A percentile compares a stretch with the other conserved stretches of the same genome.
Conservation (phyloP, 345 rosid genomes). For the Garcia nutans region DNA sequence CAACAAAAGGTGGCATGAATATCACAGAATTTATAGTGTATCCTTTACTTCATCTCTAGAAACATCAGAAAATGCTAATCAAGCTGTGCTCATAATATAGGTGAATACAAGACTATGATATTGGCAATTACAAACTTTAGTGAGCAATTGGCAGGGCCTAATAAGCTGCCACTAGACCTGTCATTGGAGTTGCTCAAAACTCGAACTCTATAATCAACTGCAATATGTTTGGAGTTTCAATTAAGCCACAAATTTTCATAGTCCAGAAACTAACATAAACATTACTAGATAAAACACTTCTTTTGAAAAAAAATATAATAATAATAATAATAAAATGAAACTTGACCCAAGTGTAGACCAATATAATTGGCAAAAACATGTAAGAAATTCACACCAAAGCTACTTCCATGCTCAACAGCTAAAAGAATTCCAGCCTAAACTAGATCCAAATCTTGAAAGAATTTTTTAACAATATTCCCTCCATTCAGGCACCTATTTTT, state of each 20-base stretch:
- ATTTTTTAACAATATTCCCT: neutral
- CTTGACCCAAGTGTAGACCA: neutral
- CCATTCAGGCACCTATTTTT: neutral
- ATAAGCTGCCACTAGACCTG: neutral
- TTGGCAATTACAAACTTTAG: neutral
- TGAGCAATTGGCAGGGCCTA: neutral
- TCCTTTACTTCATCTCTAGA: conserved; percentile 6
- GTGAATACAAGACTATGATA: conserved; percentile 2
- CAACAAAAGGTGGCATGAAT: conserved; percentile 24
- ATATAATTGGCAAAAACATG: too few species aligned
- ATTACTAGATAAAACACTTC: too few species aligned
- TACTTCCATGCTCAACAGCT: neutral
- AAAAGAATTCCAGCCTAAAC: neutral
- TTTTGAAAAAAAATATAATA: too few species aligned
- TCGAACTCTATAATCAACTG: neutral
- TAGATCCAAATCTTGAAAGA: neutral
- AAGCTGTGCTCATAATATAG: neutral
- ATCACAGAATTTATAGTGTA: conserved; percentile 1
- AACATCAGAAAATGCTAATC: neutral
- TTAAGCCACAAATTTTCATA: neutral
- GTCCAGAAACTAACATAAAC: neutral
- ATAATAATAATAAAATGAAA: neutral
- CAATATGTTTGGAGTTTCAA: neutral
- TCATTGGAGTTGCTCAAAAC: neutral
- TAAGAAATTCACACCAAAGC: neutral